phyloP scores from a whole-genome alignment of 768 basidiomycete genomes.

The Cyathus striatus region DNA sequence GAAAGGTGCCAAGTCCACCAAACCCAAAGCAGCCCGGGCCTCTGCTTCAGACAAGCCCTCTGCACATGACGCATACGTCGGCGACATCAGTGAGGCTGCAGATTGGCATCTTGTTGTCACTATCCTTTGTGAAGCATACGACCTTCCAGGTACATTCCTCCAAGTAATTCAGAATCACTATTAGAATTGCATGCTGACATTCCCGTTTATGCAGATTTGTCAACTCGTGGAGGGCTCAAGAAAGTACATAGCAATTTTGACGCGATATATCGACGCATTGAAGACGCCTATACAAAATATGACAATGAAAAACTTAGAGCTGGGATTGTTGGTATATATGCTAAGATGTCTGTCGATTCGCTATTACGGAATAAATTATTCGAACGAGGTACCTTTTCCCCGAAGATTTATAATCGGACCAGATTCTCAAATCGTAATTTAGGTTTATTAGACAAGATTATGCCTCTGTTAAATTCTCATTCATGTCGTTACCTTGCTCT shows the following conservation, averaged over 20 bases:
- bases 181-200: background rate
- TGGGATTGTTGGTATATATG: constrained; percentile 56
- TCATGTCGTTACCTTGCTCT: constrained; percentile 48
- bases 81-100: constrained; percentile 41
- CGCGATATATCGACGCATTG: constrained; percentile 41
- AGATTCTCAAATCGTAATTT: background rate
- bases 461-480: constrained; percentile 46
- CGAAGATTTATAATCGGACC: background rate
- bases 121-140: constrained; percentile 43
- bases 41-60: background rate
- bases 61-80: constrained; percentile 22
- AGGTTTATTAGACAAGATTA: constrained; percentile 56
- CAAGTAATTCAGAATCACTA: background rate
- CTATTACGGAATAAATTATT: constrained; percentile 57
- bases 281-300: constrained; percentile 41
- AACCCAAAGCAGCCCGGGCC: background rate
- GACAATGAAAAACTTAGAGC: constrained; percentile 46
- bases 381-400: constrained; percentile 37
- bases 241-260: constrained; percentile 58
- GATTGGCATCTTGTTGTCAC: constrained; percentile 44
- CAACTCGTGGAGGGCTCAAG: constrained; percentile 53
- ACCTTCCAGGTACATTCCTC: constrained; percentile 45
- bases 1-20: constrained; percentile 1
- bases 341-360: constrained; percentile 59
- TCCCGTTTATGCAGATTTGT: constrained; percentile 36